Conservation (phyloP, 2,329 filamentous ascomycete species). For the Trichoderma aggressivum region DNA sequence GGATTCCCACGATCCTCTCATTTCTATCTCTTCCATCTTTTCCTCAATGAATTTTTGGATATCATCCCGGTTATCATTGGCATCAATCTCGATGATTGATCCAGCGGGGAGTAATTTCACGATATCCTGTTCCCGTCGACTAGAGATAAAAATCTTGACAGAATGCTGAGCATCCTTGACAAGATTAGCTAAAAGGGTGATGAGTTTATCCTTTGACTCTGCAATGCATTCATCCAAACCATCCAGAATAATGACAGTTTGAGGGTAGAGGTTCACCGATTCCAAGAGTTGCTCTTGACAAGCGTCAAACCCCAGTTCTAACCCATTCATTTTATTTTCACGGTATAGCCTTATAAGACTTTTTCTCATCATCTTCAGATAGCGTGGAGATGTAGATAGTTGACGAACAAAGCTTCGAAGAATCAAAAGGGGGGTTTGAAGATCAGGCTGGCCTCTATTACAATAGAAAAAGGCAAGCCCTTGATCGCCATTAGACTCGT, state of each 20-base stretch:
- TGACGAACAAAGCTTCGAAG: conserved; percentile 8
- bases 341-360: neutral
- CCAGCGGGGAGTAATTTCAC: neutral
- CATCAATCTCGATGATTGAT: neutral
- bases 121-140: conserved; percentile 4
- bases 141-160: neutral
- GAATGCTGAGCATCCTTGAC: neutral
- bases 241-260: neutral
- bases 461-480: conserved; percentile 11
- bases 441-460: neutral
- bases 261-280: neutral
- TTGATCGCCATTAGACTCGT: neutral
- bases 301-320: neutral
- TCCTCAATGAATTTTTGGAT: neutral
- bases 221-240: conserved; percentile 5
- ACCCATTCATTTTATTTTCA: neutral
- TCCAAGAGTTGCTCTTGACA: neutral
- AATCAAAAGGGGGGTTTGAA: neutral
- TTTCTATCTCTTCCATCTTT: neutral
- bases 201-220: neutral
- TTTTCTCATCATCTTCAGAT: neutral
- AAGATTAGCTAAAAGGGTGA: neutral
- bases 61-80: neutral
- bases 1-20: neutral
- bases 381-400: neutral